phyloP scores from a whole-genome alignment of 2,329 filamentous ascomycete species.

The Penicillium sp. region DNA sequence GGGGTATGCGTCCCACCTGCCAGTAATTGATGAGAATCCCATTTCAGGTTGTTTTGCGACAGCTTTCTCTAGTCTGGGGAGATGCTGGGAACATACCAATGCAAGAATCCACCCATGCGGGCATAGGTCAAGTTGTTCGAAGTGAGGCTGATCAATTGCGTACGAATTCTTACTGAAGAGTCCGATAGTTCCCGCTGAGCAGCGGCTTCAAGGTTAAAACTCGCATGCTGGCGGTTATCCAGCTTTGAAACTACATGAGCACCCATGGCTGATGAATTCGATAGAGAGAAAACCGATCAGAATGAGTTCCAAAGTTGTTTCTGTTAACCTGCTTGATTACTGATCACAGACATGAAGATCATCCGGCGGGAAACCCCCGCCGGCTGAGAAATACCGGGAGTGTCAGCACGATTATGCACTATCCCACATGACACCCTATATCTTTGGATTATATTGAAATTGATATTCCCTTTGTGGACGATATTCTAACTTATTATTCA shows the following conservation, averaged over 20 bases:
- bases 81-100: constrained; percentile 11
- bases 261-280: constrained; percentile 8
- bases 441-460: background rate
- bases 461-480: no score
- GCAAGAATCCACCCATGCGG: constrained; percentile 3
- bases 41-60: background rate
- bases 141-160: constrained; percentile 16
- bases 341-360: background rate
- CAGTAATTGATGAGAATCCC: background rate
- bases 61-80: background rate
- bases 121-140: constrained; percentile 25
- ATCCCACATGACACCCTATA: background rate
- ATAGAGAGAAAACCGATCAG: background rate
- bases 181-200: background rate
- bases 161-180: constrained; percentile 16
- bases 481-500: background rate
- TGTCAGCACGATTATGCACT: background rate
- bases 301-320: background rate
- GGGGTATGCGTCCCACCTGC: constrained; percentile 48
- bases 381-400: background rate
- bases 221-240: constrained; percentile 25
- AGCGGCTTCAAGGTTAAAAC: constrained; percentile 1
- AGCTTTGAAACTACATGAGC: constrained; percentile 32
- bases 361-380: background rate
- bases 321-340: background rate